Evolutionary conservation across 2,329 filamentous ascomycete genomes (phyloP).

Genomic region (Aspergillus pseudoterreus): DNA sequence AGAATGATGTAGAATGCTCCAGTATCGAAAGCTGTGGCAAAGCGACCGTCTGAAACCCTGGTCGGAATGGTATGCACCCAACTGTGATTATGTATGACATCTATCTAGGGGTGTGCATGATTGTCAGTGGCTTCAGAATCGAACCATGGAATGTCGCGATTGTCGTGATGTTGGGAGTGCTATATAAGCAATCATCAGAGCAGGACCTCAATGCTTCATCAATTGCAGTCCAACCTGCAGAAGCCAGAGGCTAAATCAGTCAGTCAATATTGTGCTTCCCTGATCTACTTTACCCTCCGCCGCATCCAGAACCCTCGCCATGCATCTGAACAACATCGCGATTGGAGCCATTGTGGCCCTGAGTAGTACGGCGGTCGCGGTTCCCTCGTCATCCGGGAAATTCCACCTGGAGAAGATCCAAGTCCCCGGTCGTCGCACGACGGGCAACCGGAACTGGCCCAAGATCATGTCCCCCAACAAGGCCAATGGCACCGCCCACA

Average conservation of each 20-base stretch:
- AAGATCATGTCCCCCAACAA: conserved; percentile 1
- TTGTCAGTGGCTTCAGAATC: not conserved
- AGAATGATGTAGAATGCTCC: too few relatives aligned
- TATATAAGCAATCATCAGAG: not conserved
- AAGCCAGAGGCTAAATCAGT: not conserved
- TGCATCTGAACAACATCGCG: not conserved
- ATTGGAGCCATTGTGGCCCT: not conserved
- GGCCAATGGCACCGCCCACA: not conserved
- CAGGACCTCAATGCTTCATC: too few relatives aligned
- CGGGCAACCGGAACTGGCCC: not conserved
- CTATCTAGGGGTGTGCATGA: not conserved
- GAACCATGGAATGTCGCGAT: not conserved
- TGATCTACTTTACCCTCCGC: not conserved
- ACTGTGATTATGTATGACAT: too few relatives aligned
- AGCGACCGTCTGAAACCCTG: too few relatives aligned
- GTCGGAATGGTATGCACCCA: too few relatives aligned
- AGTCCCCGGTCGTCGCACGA: not conserved
- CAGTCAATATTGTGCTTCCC: not conserved
- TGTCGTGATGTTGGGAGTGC: not conserved
- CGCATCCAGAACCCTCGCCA: not conserved
- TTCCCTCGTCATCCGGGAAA: not conserved
- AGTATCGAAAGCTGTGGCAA: too few relatives aligned
- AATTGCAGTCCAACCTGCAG: not conserved
- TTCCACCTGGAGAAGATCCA: not conserved
- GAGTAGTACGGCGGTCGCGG: not conserved